Evolutionary conservation across 1,284 basidiomycete genomes (phyloP), one percentile per base, ranked within the genome.

Genomic region (Ganoderma leucocontextum): DNA sequence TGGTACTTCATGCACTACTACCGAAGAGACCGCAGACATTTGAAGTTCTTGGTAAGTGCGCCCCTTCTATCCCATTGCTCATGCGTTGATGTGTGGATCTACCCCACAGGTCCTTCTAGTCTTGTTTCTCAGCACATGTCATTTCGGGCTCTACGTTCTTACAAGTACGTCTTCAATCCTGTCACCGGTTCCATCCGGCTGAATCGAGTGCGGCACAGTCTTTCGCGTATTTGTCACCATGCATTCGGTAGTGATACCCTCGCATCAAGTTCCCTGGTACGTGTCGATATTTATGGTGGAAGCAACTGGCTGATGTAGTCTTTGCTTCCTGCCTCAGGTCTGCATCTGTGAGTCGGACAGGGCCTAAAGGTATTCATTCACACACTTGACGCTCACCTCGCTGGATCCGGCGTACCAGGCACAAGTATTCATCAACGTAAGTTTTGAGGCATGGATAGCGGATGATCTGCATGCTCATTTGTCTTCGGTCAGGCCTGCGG

Each of bases 191-290:
- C 17, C 10, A 49, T 25, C 22, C 1, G 29, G 12, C 52, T 2
- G 13, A 55, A 6, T 29, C 7, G 13, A 35, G 33, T 17, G 25
- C 7, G 15, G 13, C 22, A 25, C 52, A 55, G 52, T 33, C 25
- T 55, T 55, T 17, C 52, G 52, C 29, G 29, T 55, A 55, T 55
- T 55, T 29, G 52, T 55, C 17, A 55, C 52, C 29, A 55, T 55
- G 52, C 52, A 55, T 55, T 55, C 52, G 7, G 29, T 55, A 7
- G 52, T 55, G 29, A 55, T 55, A 55, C 52, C 52, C 29, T 55
- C 52, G 29, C 22, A 35, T 8, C 29, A 19, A 17, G 52, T 55
- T 17, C 52, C 52, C 33, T 55, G 52, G 52, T 55, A 55, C 29
- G 52, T 17, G 12, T 29, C 22, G 0, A 4, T 25, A 25, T 13